Evolutionary conservation across 169 alveolate genomes (phyloP).

Genomic region (Toxoplasma gondii): DNA sequence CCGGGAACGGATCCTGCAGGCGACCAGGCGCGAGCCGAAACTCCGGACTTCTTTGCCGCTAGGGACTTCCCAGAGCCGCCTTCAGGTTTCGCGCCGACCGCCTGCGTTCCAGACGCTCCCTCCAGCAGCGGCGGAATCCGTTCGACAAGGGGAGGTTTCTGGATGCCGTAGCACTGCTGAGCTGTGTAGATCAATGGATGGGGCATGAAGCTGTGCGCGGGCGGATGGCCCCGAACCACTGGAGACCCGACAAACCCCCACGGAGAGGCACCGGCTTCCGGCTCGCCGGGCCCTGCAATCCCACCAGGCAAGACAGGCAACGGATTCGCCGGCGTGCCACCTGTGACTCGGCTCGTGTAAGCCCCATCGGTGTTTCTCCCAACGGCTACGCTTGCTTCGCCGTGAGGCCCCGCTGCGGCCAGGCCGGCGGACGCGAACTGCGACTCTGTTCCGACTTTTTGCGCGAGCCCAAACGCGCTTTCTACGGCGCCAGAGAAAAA

Average conservation of each 20-base stretch:
- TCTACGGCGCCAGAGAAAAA: neutral
- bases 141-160: neutral
- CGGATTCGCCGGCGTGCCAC: too few species aligned
- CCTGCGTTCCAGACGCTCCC: too few species aligned
- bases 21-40: neutral
- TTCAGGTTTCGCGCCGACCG: neutral
- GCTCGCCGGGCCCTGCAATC: too few species aligned
- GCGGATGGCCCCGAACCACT: neutral
- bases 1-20: neutral
- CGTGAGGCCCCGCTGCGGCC: neutral
- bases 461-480: neutral
- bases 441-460: neutral
- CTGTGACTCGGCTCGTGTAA: too few species aligned
- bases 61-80: neutral
- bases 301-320: too few species aligned
- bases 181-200: constrained; percentile 13
- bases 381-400: neutral
- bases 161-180: neutral
- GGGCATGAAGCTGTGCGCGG: neutral
- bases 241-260: neutral
- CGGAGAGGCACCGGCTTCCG: neutral
- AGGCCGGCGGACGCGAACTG: neutral
- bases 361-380: too few species aligned
- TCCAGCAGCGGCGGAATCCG: neutral
- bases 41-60: neutral